Evolutionary conservation across 2,329 filamentous ascomycete species (phyloP), one percentile per base, ranked within the genome.

Genomic region (Aspergillus carbonarius): DNA sequence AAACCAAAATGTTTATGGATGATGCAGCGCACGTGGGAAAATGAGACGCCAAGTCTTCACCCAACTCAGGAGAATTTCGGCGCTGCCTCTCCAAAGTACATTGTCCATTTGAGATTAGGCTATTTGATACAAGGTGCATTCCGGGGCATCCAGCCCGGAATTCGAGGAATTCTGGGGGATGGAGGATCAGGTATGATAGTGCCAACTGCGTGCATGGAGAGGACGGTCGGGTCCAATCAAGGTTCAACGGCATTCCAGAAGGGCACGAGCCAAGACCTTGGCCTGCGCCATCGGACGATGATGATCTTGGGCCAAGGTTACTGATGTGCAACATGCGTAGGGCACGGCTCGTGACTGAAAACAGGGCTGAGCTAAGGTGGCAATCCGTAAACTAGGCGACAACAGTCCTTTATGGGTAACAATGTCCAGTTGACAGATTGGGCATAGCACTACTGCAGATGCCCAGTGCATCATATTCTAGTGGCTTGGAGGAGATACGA

Each of bases 191-290:
- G n/a, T 12, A 10, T 25, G 34, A 37, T 20, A 42, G 37, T 6
- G 18, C 39, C 39, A 5, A 42, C 9, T 42, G 18, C 18, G 49
- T 51, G 32, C 49, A 51, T 35, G 13, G 20, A 42, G 39, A 23
- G 46, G 46, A 53, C 47, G 35, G 48, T 49, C 53, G 56, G 55
- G 53, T 53, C 34, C 25, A 53, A 49, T 57, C 20, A 25, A 42
- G 39, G 39, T 42, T 42, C 39, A 42, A 42, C 39, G 39, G 39
- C 39, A 55, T 44, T 37, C 58, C 25, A 51, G 30, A 35, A 62
- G 37, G 15, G 54, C 37, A 58, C 47, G n/a, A 50, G 60, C 57
- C 60, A 60, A 62, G 57, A 37, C 57, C 50, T 46, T 60, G 59
- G 54, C 49, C 23, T 54, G 48, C 55, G 57, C 50, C 25, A 50